Conservation (phyloP, 1,284 basidiomycete genomes). For the Cutaneotrichosporon dermatis region DNA sequence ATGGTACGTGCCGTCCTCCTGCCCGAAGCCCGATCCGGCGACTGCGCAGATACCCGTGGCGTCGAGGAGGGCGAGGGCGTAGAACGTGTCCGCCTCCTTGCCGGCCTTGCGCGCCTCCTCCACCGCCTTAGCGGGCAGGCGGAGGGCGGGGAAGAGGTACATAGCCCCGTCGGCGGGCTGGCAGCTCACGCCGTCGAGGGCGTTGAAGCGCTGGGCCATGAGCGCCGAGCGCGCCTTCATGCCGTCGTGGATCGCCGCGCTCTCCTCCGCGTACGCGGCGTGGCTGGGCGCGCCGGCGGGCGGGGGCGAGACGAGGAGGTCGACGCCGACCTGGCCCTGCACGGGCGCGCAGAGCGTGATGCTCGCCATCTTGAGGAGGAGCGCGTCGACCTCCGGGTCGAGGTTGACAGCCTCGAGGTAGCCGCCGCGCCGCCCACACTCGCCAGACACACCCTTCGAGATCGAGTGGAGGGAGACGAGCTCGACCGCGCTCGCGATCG, state of each 20-base stretch:
- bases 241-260: constrained; percentile 64
- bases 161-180: constrained; percentile 75
- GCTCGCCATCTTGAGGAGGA: constrained; percentile 86
- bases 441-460: constrained; percentile 83
- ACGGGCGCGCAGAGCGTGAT: constrained; percentile 79
- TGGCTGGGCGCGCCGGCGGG: constrained; percentile 66
- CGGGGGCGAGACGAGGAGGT: constrained; percentile 78
- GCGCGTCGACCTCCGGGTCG: constrained; percentile 62
- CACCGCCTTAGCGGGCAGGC: constrained; percentile 63
- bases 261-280: constrained; percentile 69
- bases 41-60: constrained; percentile 85
- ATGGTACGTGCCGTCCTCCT: constrained; percentile 75
- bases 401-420: constrained; percentile 86
- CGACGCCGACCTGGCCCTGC: constrained; percentile 72
- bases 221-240: constrained; percentile 63
- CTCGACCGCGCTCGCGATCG: constrained; percentile 52
- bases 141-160: constrained; percentile 72
- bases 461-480: constrained; percentile 89
- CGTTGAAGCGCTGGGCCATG: constrained; percentile 68
- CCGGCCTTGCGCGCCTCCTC: constrained; percentile 63
- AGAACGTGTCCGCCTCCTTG: constrained; percentile 76
- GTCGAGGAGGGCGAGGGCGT: constrained; percentile 68
- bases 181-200: constrained; percentile 72
- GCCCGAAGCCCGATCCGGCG: constrained; percentile 82
- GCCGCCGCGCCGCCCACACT: constrained; percentile 86